These are phyloP conservation scores for Serendipita sp. DNA, from an alignment of 768 basidiomycete genomes.

Conservation along the genomic window DNA sequence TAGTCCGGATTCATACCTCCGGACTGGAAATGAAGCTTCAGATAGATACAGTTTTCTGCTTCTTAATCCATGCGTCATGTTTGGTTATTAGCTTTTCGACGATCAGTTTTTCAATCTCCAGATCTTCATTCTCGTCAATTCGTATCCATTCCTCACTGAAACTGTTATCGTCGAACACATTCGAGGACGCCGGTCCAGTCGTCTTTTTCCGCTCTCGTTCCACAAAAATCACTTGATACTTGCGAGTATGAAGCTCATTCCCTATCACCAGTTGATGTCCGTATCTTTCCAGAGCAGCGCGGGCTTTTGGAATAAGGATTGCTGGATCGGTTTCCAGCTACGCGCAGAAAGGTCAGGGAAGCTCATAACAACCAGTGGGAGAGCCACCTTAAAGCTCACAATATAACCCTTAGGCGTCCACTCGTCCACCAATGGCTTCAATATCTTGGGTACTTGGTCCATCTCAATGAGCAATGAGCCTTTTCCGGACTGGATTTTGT, in stretches of 20 bases:
- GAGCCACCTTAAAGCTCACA: conserved; percentile 84
- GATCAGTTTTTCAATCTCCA: conserved; percentile 92
- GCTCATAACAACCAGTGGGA: background rate
- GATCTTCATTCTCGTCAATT: conserved; percentile 24
- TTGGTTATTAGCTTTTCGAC: conserved; percentile 53
- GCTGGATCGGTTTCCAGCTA: conserved; percentile 84
- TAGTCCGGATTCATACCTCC: background rate
- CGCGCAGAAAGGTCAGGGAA: background rate
- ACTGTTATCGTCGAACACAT: conserved; percentile 35
- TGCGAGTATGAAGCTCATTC: conserved; percentile 83
- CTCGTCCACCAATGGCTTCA: conserved; percentile 83
- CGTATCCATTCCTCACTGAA: conserved; percentile 28
- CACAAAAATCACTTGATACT: conserved; percentile 85
- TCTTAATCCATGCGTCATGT: conserved; percentile 50
- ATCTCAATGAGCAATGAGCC: conserved; percentile 89
- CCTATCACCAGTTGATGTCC: conserved; percentile 96
- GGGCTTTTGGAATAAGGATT: conserved; percentile 81
- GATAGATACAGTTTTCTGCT: background rate
- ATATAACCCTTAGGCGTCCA: conserved; percentile 86
- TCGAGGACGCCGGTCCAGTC: conserved; percentile 12
- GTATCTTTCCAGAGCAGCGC: conserved; percentile 75
- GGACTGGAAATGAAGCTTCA: background rate
- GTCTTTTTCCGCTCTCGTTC: conserved; percentile 12
- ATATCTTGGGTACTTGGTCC: conserved; percentile 96
- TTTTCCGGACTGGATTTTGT: conserved; percentile 96